Base-by-base conservation (phyloP, 169 alveolate species). In the Pseudocohnilembus persalinus region DNA sequence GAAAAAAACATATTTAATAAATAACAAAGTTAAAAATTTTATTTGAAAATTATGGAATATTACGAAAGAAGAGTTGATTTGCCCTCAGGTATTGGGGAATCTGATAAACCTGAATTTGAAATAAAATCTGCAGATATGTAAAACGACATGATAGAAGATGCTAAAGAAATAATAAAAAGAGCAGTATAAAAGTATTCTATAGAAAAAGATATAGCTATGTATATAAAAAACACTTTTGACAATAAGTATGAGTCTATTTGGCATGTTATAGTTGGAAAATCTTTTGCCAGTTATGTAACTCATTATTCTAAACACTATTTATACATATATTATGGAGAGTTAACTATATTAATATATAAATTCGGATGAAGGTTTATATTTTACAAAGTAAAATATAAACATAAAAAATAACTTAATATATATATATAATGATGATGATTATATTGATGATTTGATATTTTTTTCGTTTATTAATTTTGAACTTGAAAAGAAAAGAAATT, bases 261-360 rank as follows among this genome's bases (percentile, higher is more conserved):
- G 98, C 97, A 95, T 89, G 95, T 98, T 49, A 95, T 96, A 20
- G 97, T 96, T 28, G 98, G 98, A 29, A 95, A 94, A 83, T 90
- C 93, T 89, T 96, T 93, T 87, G 96, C 94, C 65, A 94, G 96
- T 29, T 94, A 90, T 83, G 97, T 95, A 35, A 91, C 97, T 34
- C 94, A 96, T 84, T 96, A 95, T 83, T 88, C 93, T 75, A 96
- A 96, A 91, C 94, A 95, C 77, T 94, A 88, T 92, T 90, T 96
- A 35, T 95, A 94, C 93, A 95, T 96, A 91, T 96, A 96, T 87
- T 94, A 94, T 74, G 98, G 98, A 84, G 97, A 96, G 88, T 89
- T 93, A 82, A 96, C 98, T 29, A 94, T 96, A 28, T 90, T 94
- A 26, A 83, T 94, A 29, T 94, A 94, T 88, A 94, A 92, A 75